phyloP scores from a whole-genome alignment of 306 rosid genomes.

The Gynostemma pentaphyllum region DNA sequence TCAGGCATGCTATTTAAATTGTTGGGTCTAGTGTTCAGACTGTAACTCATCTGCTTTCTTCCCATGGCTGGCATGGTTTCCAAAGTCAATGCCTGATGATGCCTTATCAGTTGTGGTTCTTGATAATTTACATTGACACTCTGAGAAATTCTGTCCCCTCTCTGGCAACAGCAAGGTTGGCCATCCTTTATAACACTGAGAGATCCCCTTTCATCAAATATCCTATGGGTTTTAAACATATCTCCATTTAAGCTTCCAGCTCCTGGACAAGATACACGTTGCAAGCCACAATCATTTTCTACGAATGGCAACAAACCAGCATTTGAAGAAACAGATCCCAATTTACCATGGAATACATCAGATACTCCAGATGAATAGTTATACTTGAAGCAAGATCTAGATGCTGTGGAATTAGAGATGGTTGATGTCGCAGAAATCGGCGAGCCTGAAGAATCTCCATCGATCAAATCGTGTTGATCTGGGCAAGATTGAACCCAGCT shows the following conservation, averaged over 20 bases:
- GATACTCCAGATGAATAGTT: slow-evolving; percentile 18
- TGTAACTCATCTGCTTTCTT: slow-evolving; percentile 20
- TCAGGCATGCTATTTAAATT: slow-evolving; percentile 20
- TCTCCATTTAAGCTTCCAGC: slow-evolving; percentile 23
- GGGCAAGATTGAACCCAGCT: slow-evolving; percentile 41
- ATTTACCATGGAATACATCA: slow-evolving; percentile 18
- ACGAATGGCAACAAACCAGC: slow-evolving; percentile 20
- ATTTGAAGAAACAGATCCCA: slow-evolving; percentile 13
- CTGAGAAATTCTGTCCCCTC: slow-evolving; percentile 30
- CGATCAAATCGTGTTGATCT: slow-evolving; percentile 38
- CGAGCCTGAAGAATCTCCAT: slow-evolving; percentile 43
- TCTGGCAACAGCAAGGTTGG: slow-evolving; percentile 50
- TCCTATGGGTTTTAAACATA: slow-evolving; percentile 13
- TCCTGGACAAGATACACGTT: slow-evolving; percentile 6
- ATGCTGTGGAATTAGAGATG: slow-evolving; percentile 27
- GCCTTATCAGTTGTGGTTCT: slow-evolving; percentile 26
- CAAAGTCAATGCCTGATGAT: slow-evolving; percentile 21
- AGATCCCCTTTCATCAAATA: slow-evolving; percentile 22
- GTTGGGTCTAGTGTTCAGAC: slow-evolving; percentile 14
- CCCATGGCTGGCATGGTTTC: slow-evolving; percentile 17
- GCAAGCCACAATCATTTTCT: slow-evolving; percentile 15
- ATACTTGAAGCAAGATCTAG: slow-evolving; percentile 17
- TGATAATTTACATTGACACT: slow-evolving; percentile 23
- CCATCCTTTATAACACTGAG: slow-evolving; percentile 17
- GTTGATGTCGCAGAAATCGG: slow-evolving; percentile 42